phyloP scores from a whole-genome alignment of 345 rosid species.

The Alliaria petiolata region DNA sequence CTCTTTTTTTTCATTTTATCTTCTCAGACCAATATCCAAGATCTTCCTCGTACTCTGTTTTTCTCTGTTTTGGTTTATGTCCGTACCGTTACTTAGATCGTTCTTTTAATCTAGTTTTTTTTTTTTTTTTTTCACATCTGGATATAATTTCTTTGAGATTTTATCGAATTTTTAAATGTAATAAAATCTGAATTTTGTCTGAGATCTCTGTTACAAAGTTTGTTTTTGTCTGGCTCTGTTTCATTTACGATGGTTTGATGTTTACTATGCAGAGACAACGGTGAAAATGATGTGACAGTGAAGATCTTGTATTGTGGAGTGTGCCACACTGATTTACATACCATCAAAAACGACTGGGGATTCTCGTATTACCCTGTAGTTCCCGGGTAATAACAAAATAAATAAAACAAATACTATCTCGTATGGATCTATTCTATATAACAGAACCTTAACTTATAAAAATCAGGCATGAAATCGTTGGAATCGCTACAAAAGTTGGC shows the following conservation, averaged over 20 bases:
- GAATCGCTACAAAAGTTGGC: conserved; percentile 60
- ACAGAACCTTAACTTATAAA: background rate
- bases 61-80: background rate
- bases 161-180: background rate
- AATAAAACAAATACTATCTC: background rate
- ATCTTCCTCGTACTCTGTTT: background rate
- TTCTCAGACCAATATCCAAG: background rate
- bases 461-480: conserved; percentile 83
- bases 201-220: background rate
- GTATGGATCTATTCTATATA: background rate
- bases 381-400: conserved; percentile 43
- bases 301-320: conserved; percentile 81
- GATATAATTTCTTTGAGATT: background rate
- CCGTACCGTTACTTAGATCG: background rate
- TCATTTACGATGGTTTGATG: background rate
- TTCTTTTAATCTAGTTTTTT: background rate
- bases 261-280: conserved; percentile 53
- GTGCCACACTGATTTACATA: conserved; percentile 76
- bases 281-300: conserved; percentile 73
- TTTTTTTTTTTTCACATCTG: background rate
- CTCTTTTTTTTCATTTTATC: background rate
- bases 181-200: background rate
- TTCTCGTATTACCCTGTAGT: conserved; percentile 58
- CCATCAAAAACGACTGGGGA: conserved; percentile 75
- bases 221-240: background rate